phyloP scores from a whole-genome alignment of 345 rosid species.

The Euphorbia lathyris region DNA sequence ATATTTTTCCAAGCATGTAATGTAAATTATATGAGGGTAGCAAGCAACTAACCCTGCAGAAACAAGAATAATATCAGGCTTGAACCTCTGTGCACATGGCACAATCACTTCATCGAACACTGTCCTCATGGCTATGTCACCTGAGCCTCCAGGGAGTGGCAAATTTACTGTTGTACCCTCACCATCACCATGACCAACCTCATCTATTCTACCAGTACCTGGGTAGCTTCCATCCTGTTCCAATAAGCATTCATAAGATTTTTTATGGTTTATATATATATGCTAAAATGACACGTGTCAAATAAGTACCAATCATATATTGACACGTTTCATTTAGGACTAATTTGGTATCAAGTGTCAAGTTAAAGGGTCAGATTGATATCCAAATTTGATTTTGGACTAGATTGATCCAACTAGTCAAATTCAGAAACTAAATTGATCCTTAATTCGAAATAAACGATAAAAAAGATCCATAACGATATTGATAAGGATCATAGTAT shows the following conservation, averaged over 20 bases:
- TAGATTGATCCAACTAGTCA: too few species aligned
- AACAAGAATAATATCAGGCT: constrained; percentile 87
- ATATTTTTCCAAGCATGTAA: too few species aligned
- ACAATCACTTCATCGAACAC: constrained; percentile 83
- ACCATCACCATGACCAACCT: constrained; percentile 74
- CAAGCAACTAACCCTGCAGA: constrained; percentile 81
- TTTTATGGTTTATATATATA: constrained; percentile 3
- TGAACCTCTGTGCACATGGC: constrained; percentile 83
- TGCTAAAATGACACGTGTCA: too few species aligned
- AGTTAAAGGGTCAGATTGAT: too few species aligned
- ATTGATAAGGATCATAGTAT: neutral
- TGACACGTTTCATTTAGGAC: too few species aligned
- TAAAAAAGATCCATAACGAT: too few species aligned
- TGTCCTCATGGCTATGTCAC: constrained; percentile 78
- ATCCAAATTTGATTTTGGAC: too few species aligned
- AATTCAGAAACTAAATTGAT: too few species aligned
- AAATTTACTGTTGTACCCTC: constrained; percentile 86
- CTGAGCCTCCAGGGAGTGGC: constrained; percentile 95
- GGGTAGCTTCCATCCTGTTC: constrained; percentile 90
- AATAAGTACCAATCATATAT: too few species aligned
- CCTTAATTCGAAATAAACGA: too few species aligned
- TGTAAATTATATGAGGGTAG: neutral
- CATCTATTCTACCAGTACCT: constrained; percentile 77
- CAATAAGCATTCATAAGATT: neutral
- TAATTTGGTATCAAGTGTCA: too few species aligned